A percentile compares a stretch with the other conserved stretches of the same genome.
These are phyloP conservation scores for Rhynchospora breviuscula DNA, from an alignment of 176 grass and related monocot species.

Conservation along the genomic window DNA sequence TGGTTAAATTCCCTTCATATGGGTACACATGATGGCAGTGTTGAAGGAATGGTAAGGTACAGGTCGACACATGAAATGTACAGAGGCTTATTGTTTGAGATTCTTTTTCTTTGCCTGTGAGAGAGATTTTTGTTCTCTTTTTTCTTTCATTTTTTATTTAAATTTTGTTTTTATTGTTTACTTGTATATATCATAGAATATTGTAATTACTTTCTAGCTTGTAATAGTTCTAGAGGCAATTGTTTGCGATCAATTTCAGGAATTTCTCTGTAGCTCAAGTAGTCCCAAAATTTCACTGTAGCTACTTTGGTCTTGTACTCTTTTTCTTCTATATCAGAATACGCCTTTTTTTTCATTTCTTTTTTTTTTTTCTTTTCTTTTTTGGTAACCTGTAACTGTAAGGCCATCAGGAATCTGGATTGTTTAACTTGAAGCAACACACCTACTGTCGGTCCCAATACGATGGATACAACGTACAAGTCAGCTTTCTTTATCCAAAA, in stretches of 20 bases:
- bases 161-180: slow-evolving; percentile 4
- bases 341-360: not conserved
- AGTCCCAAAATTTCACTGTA: not conserved
- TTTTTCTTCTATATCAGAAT: not conserved
- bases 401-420: not conserved
- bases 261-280: not conserved
- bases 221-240: not conserved
- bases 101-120: not conserved
- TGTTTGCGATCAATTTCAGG: not conserved
- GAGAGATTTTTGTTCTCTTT: not conserved
- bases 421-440: not conserved
- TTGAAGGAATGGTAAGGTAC: not conserved
- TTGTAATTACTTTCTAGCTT: not conserved
- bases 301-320: not conserved
- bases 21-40: not conserved
- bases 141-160: not conserved
- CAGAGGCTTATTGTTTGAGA: slow-evolving; percentile 10
- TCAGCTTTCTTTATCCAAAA: not conserved
- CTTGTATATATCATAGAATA: slow-evolving; percentile 12
- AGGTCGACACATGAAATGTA: not conserved
- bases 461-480: not conserved
- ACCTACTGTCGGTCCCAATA: not conserved
- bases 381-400: not conserved
- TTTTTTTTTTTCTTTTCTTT: not conserved
- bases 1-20: not conserved